Conservation (phyloP, 805 yeast species). For the Zygosaccharomyces gambellarensis region DNA sequence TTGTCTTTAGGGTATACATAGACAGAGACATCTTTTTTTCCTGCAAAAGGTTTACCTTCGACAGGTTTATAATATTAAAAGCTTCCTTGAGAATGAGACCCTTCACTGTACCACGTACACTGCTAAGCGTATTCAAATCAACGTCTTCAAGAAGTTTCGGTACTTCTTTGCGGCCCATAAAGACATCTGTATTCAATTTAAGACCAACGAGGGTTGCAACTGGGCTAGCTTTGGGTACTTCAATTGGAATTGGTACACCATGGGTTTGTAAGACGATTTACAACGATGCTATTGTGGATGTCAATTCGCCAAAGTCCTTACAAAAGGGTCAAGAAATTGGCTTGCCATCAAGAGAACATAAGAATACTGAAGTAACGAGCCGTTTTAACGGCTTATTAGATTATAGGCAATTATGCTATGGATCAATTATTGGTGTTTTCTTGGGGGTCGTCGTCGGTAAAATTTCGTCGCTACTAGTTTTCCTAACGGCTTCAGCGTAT, state of each 20-base stretch:
- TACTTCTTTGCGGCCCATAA: neutral
- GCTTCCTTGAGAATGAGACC: slow-evolving; percentile 6
- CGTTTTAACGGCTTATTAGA: slow-evolving; percentile 14
- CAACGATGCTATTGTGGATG: slow-evolving; percentile 20
- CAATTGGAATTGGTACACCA: slow-evolving; percentile 12
- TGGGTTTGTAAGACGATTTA: slow-evolving; percentile 14
- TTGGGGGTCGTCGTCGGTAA: slow-evolving; percentile 29
- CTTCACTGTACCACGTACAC: slow-evolving; percentile 8
- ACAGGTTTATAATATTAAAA: too few relatives aligned
- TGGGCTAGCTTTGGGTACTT: slow-evolving; percentile 13
- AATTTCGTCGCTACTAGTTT: slow-evolving; percentile 24
- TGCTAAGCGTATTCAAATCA: slow-evolving; percentile 6
- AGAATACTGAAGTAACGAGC: slow-evolving; percentile 1
- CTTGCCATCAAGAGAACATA: slow-evolving; percentile 10
- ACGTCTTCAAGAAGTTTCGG: slow-evolving; percentile 1
- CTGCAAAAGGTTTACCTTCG: too few relatives aligned
- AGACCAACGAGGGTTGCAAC: slow-evolving; percentile 6
- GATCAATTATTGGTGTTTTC: slow-evolving; percentile 28
- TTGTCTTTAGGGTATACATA: neutral
- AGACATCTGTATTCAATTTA: neutral
- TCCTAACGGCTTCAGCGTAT: slow-evolving; percentile 19
- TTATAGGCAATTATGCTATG: slow-evolving; percentile 28
- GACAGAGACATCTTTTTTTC: too few relatives aligned
- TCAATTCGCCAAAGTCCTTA: slow-evolving; percentile 11
- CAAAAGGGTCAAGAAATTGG: slow-evolving; percentile 13